These are phyloP conservation scores for Pythium dissotocum DNA, from an alignment of 352 stramenopile species.

Conservation along the genomic window DNA sequence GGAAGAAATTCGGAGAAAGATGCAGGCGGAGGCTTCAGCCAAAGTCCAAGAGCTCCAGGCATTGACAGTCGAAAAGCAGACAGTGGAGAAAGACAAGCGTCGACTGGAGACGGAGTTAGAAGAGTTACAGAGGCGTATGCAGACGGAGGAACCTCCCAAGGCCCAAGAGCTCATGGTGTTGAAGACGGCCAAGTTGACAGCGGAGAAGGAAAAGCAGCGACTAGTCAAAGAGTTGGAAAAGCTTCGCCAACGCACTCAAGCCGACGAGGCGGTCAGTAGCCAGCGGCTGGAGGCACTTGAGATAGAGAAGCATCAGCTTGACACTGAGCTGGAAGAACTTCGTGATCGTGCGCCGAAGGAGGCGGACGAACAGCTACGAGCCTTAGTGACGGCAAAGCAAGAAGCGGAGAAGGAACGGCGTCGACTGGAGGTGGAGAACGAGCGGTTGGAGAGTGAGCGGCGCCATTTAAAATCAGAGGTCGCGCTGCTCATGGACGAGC, in stretches of 20 bases:
- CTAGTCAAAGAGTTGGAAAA: neutral
- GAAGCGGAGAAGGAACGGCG: neutral
- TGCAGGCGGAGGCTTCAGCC: neutral
- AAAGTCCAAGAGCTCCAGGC: neutral
- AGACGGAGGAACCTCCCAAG: neutral
- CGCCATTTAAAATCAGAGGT: neutral
- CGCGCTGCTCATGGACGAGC: slow-evolving; percentile 1
- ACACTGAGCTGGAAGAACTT: neutral
- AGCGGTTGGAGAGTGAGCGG: neutral
- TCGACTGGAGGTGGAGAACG: neutral
- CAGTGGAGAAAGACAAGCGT: neutral
- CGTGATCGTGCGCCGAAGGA: neutral
- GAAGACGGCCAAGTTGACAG: neutral
- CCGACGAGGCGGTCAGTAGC: neutral
- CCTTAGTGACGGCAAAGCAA: neutral
- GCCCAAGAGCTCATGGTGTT: neutral
- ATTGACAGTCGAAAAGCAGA: neutral
- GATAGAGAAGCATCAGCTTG: neutral
- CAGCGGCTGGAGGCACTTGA: neutral
- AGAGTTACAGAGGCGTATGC: neutral
- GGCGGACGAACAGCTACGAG: neutral
- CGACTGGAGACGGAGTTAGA: neutral
- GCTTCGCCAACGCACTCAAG: neutral
- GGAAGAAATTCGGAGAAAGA: neutral
- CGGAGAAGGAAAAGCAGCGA: neutral